phyloP scores from a whole-genome alignment of 371 early-diverging fungal species.

The Apophysomyces elegans region DNA sequence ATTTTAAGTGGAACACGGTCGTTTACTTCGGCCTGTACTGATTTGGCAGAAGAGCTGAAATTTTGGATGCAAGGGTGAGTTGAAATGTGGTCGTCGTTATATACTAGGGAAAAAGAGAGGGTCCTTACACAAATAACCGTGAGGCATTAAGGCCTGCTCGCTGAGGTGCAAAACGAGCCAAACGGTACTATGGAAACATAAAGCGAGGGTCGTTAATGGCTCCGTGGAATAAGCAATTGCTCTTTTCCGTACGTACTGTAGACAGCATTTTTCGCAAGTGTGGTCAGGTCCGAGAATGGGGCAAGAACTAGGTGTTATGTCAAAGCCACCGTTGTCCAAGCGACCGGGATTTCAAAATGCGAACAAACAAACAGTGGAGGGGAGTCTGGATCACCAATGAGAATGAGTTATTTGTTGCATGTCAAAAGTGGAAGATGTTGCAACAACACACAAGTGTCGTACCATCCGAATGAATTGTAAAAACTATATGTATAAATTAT shows the following conservation, averaged over 20 bases:
- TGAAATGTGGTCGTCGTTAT: neutral
- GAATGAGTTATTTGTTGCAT: too few species aligned
- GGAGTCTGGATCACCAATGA: too few species aligned
- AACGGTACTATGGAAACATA: neutral
- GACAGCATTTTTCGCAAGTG: neutral
- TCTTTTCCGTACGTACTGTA: neutral
- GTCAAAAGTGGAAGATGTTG: too few species aligned
- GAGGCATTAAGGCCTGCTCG: neutral
- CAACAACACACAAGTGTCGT: too few species aligned
- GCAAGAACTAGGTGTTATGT: neutral
- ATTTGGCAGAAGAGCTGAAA: conserved; percentile 1
- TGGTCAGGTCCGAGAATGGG: neutral
- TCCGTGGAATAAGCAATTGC: neutral
- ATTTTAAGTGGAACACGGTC: neutral
- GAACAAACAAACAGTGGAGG: too few species aligned
- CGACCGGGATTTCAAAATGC: too few species aligned
- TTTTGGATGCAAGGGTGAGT: neutral
- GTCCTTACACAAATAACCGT: neutral
- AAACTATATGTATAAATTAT: too few species aligned
- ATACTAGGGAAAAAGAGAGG: neutral
- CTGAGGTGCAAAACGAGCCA: neutral
- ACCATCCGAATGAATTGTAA: too few species aligned
- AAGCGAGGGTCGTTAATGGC: neutral
- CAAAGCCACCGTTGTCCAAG: neutral
- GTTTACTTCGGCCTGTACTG: conserved; percentile 2